Evolutionary conservation across 2,329 filamentous ascomycete species (phyloP), one percentile per base, ranked within the genome.

Genomic region (Ophiostoma perfectum): DNA sequence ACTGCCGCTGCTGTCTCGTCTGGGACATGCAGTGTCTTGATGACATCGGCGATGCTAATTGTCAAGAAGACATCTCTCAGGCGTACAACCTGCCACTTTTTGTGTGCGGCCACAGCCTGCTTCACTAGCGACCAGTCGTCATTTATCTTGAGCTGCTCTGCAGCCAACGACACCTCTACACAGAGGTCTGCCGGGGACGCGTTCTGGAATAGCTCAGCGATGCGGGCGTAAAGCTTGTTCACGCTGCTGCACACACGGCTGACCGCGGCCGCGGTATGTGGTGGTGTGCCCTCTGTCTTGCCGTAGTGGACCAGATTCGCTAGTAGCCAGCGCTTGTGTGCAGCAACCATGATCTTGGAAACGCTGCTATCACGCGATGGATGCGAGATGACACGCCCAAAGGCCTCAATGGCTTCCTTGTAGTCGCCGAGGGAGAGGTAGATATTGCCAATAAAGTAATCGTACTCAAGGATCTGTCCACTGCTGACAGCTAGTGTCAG

Each of bases 281-380:
- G 80, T 0, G 91, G 90, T 1, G 80, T 79, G 4, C 81, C 80
- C 5, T 52, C 55, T 2, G 68, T 49, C 73, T 82, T 85, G 72
- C 93, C 93, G 67, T 88, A 80, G 6, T 86, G 82, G 18, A 99
- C 80, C 67, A 97, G 82, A 67, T 88, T 87, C 9, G 93, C 84
- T 16, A 99, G 80, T 8, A 96, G 76, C 90, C 92, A 97, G 78
- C 94, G 96, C 79, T 94, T 96, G 81, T 96, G 94, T 5, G 92
- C 91, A 72, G 97, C 92, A 4, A 90, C 82, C 90, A 95, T 95
- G 66, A 96, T 83, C 76, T 88, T 89, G 77, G 89, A 94, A 12
- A 87, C 82, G 47, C 86, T 83, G 44, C 82, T 80, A 27, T 88
- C 88, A 66, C 81, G 82, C 0, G 83, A 81, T 0, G 93, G 91